Percentiles rank a stretch among this genome's conserved stretches.
Conservation (phyloP, 1,139 yeast genomes). For the Wickerhamomyces sp. region DNA sequence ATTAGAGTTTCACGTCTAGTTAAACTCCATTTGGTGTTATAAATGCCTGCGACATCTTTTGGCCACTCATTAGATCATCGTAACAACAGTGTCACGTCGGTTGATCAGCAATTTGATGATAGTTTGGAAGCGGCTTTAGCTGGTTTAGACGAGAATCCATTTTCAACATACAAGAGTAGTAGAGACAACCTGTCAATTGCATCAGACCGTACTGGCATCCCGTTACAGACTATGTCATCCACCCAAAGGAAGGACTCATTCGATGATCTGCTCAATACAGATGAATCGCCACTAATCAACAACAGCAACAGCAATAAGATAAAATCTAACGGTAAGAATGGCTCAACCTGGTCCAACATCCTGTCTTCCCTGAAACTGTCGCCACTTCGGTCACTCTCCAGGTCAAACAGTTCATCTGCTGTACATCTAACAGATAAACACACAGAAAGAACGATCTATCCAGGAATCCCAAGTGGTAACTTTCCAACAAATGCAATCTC, state of each 20-base stretch:
- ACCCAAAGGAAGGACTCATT: constrained; percentile 20
- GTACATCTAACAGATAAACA: constrained; percentile 29
- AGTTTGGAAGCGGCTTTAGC: constrained; percentile 35
- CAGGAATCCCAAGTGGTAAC: constrained; percentile 32
- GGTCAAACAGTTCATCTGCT: constrained; percentile 9
- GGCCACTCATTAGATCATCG: constrained; percentile 19
- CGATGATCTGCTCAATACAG: constrained; percentile 22
- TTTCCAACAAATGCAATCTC: constrained; percentile 81
- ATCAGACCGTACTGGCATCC: constrained; percentile 14
- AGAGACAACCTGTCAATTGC: constrained; percentile 4
- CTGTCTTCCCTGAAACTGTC: constrained; percentile 6
- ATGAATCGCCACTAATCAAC: constrained; percentile 20
- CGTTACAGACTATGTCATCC: constrained; percentile 20
- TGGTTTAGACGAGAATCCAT: constrained; percentile 26
- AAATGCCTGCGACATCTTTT: constrained; percentile 17
- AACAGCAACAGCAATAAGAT: no score
- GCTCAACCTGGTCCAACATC: constrained; percentile 10
- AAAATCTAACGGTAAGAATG: constrained; percentile 3
- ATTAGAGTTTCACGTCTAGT: no score
- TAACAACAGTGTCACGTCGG: constrained; percentile 29
- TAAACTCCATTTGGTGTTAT: no score
- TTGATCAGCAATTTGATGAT: constrained; percentile 32
- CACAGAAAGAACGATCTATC: constrained; percentile 35
- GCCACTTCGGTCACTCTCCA: not conserved
- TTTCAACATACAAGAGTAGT: constrained; percentile 18